Evolutionary conservation across 495 filamentous ascomycete species (phyloP), one percentile per base, ranked within the genome.

Genomic region (Staphylotrichum longicolle): DNA sequence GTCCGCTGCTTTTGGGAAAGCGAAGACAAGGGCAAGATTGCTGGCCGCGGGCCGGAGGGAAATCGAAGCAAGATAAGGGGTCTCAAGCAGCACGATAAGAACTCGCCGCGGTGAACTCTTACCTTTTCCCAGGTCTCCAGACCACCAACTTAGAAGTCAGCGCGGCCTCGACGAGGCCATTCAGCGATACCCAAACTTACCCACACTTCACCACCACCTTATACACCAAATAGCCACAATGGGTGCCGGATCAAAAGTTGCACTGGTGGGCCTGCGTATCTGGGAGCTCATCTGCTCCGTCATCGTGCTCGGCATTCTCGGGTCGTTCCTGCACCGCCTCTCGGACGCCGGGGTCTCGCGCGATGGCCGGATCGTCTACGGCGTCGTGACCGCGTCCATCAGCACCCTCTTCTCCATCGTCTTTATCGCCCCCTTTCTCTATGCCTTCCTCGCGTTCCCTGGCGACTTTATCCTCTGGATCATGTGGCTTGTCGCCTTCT

Each of bases 401-500:
- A 67, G 63, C 58, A 62, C 62, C 8, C 7, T 64, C 39, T 70
- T 58, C 44, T 35, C 61, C 0, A 33, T 72, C 9, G n/a, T 72
- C 12, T 70, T 72, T n/a, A 61, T 70, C 4, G 39, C 60, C 1
- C 67, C 70, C 1, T 63, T 69, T 53, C n/a, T 64, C 7, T 67
- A 68, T 44, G 51, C 62, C 8, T 69, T 62, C 41, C 20, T 67
- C 1, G 63, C 58, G 8, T 65, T 67, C 34, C 63, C 69, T 4
- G 42, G 41, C 27, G 69, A 71, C 49, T 58, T 69, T 14, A 46
- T 58, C 35, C 52, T 71, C 2, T 69, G 69, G 51, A 37, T 67
- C 40, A 56, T 62, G 61, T 71, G 69, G 69, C 53, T 71, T 6
- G 57, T 67, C 2, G 58, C 57, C 9, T 71, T 71, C 42, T 60